These are phyloP conservation scores for Fusarium sp. DNA, from an alignment of 2,329 filamentous ascomycete species.

Conservation along the genomic window DNA sequence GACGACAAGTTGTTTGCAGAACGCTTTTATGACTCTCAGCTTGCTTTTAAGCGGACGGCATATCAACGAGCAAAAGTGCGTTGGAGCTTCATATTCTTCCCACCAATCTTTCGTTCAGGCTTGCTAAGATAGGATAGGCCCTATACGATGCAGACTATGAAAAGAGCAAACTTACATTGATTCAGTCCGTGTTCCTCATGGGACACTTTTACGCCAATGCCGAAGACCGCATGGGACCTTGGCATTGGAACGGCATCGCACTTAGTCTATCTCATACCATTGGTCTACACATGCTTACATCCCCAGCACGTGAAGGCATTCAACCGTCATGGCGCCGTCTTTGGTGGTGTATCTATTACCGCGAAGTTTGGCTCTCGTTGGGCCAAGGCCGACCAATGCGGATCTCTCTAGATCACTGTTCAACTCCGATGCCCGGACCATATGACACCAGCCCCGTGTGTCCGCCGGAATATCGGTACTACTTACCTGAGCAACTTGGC, in stretches of 20 bases:
- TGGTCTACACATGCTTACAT: slow-evolving; percentile 50
- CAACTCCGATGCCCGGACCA: neutral
- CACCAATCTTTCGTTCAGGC: no score
- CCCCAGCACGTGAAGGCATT: neutral
- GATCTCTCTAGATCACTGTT: slow-evolving; percentile 20
- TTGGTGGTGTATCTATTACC: slow-evolving; percentile 33
- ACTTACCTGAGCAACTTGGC: neutral
- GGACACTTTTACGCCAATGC: slow-evolving; percentile 56
- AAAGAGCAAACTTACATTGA: slow-evolving; percentile 53
- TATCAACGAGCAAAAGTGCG: slow-evolving; percentile 26
- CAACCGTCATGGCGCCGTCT: slow-evolving; percentile 21
- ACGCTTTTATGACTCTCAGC: neutral
- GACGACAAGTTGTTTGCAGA: slow-evolving; percentile 2
- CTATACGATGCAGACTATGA: slow-evolving; percentile 51
- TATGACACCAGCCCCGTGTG: neutral
- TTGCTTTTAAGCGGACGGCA: slow-evolving; percentile 21
- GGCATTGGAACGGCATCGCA: slow-evolving; percentile 60
- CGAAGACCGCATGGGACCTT: slow-evolving; percentile 55
- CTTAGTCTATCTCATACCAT: slow-evolving; percentile 57
- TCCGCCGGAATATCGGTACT: neutral
- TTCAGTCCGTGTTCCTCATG: slow-evolving; percentile 57
- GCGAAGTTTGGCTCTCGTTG: slow-evolving; percentile 25
- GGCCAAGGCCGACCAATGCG: slow-evolving; percentile 28
- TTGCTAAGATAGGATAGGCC: neutral
- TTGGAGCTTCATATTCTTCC: no score